Percentiles rank a stretch among this genome's conserved stretches.
Evolutionary conservation across 2,329 filamentous ascomycete species (phyloP).

Genomic region (Fusarium zealandicum): DNA sequence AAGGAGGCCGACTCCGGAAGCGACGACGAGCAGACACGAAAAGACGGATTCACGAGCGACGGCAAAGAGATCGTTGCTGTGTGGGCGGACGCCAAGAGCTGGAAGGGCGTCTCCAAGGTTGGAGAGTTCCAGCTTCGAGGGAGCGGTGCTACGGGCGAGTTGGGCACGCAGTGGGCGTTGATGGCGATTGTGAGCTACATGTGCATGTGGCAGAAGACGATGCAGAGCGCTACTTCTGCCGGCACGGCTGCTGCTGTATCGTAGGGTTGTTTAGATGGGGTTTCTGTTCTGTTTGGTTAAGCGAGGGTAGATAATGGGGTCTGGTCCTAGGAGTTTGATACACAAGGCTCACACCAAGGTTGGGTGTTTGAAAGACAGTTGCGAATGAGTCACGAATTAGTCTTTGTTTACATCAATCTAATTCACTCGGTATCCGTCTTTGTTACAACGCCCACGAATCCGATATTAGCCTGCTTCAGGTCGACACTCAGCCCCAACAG

Average conservation of each 20-base stretch:
- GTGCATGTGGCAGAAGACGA: conserved; percentile 20
- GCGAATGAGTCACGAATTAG: too few species aligned
- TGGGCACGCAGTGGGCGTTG: conserved; percentile 22
- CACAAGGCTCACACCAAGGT: too few species aligned
- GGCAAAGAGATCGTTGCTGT: conserved; percentile 33
- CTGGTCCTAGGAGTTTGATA: too few species aligned
- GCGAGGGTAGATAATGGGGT: too few species aligned
- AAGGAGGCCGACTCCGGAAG: background rate
- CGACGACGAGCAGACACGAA: background rate
- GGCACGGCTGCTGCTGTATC: background rate
- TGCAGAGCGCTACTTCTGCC: background rate
- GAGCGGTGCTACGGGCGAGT: conserved; percentile 25
- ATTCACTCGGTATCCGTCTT: too few species aligned
- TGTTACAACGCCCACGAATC: too few species aligned
- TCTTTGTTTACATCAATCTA: too few species aligned
- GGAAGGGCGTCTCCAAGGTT: conserved; percentile 19
- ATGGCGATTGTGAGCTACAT: conserved; percentile 32
- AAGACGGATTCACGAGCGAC: conserved; percentile 22
- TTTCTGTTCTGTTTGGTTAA: too few species aligned
- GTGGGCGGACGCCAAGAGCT: conserved; percentile 7
- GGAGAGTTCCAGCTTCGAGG: conserved; percentile 28
- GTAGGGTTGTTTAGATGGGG: too few species aligned
- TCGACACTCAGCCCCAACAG: too few species aligned
- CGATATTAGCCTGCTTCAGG: too few species aligned
- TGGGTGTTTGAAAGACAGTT: too few species aligned